Percentiles rank a stretch among this genome's conserved stretches.
Evolutionary conservation across 2,329 filamentous ascomycete species (phyloP).

Genomic region (Ophiostoma triangulosporum): DNA sequence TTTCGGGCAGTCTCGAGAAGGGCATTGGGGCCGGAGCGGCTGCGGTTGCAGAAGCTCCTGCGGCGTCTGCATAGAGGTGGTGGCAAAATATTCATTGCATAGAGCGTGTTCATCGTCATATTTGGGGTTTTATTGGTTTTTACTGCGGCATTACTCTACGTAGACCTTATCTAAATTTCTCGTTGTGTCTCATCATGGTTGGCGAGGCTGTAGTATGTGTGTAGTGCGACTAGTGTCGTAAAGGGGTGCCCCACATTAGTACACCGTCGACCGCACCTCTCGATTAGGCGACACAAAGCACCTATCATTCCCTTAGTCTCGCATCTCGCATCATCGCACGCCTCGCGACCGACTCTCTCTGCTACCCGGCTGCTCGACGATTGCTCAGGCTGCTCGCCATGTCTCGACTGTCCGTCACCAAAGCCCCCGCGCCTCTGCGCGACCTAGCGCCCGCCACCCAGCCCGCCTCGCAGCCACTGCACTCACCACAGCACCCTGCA

Average conservation of each 20-base stretch:
- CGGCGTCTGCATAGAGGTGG: neutral
- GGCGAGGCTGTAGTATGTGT: neutral
- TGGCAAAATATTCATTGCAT: too few species aligned
- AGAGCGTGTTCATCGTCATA: too few species aligned
- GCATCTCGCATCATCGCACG: neutral
- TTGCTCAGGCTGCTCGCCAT: too few species aligned
- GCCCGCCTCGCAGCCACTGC: constrained; percentile 5
- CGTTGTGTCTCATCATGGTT: too few species aligned
- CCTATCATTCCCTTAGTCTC: too few species aligned
- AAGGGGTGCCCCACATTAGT: constrained; percentile 5
- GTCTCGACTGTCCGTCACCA: constrained; percentile 6
- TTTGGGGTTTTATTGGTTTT: too few species aligned
- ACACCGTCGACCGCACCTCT: neutral
- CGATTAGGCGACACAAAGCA: too few species aligned
- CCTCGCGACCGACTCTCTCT: neutral
- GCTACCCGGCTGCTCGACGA: too few species aligned
- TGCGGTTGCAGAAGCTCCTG: neutral
- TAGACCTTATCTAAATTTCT: too few species aligned
- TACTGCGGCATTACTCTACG: too few species aligned
- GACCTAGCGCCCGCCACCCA: constrained; percentile 1
- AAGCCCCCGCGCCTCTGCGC: constrained; percentile 7
- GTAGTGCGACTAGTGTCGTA: neutral
- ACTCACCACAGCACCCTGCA: constrained; percentile 14
- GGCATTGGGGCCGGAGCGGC: constrained; percentile 12
- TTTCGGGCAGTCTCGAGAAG: constrained; percentile 47